Base-by-base conservation (phyloP, 768 basidiomycete genomes). In the Gymnopilus junonius region DNA sequence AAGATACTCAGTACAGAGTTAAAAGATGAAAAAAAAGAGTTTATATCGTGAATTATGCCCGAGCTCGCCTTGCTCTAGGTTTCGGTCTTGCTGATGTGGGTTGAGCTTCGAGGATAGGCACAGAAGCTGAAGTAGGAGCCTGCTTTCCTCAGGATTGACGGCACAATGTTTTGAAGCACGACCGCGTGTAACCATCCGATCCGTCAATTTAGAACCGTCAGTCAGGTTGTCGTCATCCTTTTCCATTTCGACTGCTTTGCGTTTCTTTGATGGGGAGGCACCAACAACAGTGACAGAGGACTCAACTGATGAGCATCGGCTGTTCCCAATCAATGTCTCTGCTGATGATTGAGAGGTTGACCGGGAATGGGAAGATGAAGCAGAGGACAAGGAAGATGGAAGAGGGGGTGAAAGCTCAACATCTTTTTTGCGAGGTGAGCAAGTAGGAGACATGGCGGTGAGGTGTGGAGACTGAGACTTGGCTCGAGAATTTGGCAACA, bases 181-280 rank as follows among this genome's bases (percentile, higher is more conserved):
- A 32, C 79, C 75, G 31, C 80, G 79, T 62, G 80, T 81, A 23
- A 77, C 70, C 74, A 79, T 78, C 5, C 76, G 75, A 59, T 74
- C 72, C n/a, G 35, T 46, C 57, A 17, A 17, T 46, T 34, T n/a
- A 48, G 35, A 17, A 20, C 53, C 42, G 50, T 32, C 23, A 46
- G 60, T 57, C 25, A 35, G 54, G 37, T 59, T 65, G 20, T 50
- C 56, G 10, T 58, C 58, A 20, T 55, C 58, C 20, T 62, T 60
- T 11, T 69, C 67, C 27, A 54, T 61, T 6, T 65, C 58, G 21
- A 37, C 61, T 48, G 55, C 61, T 63, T 67, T 74, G 59, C 65
- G 67, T 63, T 64, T 65, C 66, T 65, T 73, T n/a, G 69, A 62
- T 17, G 62, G 56, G 23, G 61, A 62, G 20, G 64, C 17, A 2